Conservation (phyloP, 2,329 filamentous ascomycete species). For the Grosmannia clavigera region DNA sequence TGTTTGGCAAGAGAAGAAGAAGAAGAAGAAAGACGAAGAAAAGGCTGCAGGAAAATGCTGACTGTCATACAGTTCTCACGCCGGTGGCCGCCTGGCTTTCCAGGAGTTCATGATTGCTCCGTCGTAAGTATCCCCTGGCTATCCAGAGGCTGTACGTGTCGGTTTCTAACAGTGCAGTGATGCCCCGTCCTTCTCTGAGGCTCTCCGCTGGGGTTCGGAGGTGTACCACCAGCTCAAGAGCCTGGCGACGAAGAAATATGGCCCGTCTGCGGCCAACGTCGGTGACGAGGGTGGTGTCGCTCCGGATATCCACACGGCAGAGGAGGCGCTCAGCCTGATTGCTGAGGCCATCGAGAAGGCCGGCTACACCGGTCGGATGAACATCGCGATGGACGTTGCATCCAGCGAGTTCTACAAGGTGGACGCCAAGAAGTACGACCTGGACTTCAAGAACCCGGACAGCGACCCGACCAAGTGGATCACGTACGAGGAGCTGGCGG, state of each 20-base stretch:
- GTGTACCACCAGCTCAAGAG: slow-evolving; percentile 97
- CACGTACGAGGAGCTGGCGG: slow-evolving; percentile 94
- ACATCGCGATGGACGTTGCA: slow-evolving; percentile 98
- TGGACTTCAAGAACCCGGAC: slow-evolving; percentile 99
- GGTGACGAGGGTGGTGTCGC: slow-evolving; percentile 99
- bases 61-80: slow-evolving; percentile 57
- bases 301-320: slow-evolving; percentile 92
- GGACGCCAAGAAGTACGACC: slow-evolving; percentile 97
- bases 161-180: slow-evolving; percentile 33
- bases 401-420: slow-evolving; percentile 99
- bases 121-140: slow-evolving; percentile 38
- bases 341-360: slow-evolving; percentile 86
- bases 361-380: slow-evolving; percentile 90
- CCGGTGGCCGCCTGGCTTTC: slow-evolving; percentile 89
- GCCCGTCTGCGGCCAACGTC: slow-evolving; percentile 96
- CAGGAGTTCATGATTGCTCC: slow-evolving; percentile 96
- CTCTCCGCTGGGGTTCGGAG: slow-evolving; percentile 89
- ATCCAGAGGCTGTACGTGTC: background rate
- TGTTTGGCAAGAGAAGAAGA: background rate
- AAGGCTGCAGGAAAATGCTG: background rate
- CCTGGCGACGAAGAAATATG: slow-evolving; percentile 98
- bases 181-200: slow-evolving; percentile 87
- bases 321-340: slow-evolving; percentile 96
- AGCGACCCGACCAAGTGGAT: slow-evolving; percentile 95
- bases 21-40: background rate